phyloP scores from a whole-genome alignment of 345 rosid genomes.

The Turnera subulata region DNA sequence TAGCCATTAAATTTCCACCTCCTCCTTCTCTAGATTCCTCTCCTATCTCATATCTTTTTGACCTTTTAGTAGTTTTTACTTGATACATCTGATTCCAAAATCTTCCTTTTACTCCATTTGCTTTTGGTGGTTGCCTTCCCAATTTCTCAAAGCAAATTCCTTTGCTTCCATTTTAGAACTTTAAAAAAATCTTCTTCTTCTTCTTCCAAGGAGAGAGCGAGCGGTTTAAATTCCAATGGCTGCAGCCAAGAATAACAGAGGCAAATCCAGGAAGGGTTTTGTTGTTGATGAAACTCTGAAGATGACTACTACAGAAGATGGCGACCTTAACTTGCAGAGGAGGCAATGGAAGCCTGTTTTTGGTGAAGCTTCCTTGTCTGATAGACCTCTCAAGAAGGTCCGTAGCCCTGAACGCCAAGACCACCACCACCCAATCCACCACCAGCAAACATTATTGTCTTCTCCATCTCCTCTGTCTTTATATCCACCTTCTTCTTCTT shows the following conservation, averaged over 20 bases:
- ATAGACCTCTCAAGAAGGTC: constrained; percentile 58
- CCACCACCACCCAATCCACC: constrained; percentile 22
- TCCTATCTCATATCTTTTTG: constrained; percentile 1
- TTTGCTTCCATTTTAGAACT: not conserved
- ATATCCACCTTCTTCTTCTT: constrained; percentile 17
- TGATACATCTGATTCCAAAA: constrained; percentile 27
- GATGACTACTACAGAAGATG: constrained; percentile 27
- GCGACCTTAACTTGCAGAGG: constrained; percentile 27
- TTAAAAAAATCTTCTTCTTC: not conserved
- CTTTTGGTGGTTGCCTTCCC: constrained; percentile 9
- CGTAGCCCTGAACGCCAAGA: constrained; percentile 55
- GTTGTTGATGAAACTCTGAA: constrained; percentile 32
- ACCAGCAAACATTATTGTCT: too few species aligned
- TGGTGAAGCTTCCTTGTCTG: constrained; percentile 49
- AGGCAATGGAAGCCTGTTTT: constrained; percentile 50
- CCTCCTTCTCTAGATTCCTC: constrained; percentile 32
- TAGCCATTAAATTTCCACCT: constrained; percentile 19
- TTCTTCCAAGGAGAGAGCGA: constrained; percentile 33
- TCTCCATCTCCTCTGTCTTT: not conserved
- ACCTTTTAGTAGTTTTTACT: constrained; percentile 13
- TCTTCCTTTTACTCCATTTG: not conserved
- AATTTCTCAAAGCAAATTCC: constrained; percentile 15
- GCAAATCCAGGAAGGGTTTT: constrained; percentile 42
- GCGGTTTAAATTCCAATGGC: constrained; percentile 29
- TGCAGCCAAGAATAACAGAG: constrained; percentile 35